Evolutionary conservation across 108 stramenopile species (phyloP).

Genomic region (Skeletonema tropicum): DNA sequence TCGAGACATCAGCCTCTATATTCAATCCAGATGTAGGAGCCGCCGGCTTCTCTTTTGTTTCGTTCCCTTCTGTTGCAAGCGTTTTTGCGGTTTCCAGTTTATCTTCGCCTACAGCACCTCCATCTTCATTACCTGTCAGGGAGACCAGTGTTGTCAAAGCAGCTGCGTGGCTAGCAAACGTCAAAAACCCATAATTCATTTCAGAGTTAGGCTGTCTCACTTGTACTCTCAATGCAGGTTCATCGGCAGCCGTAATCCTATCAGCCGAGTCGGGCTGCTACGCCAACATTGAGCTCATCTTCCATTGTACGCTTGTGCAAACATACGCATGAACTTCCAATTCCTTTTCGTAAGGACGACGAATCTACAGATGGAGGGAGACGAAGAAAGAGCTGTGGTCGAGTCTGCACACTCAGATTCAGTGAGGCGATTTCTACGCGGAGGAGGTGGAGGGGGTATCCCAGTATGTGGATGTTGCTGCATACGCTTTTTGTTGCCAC

Average conservation of each 20-base stretch:
- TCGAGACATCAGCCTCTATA: slow-evolving; percentile 14
- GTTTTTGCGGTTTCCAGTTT: slow-evolving; percentile 16
- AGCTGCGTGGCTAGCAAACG: slow-evolving; percentile 89
- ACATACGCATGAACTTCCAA: slow-evolving; percentile 52
- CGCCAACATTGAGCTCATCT: slow-evolving; percentile 68
- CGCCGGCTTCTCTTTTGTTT: too few species aligned
- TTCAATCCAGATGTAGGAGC: too few species aligned
- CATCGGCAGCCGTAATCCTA: slow-evolving; percentile 72
- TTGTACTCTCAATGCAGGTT: slow-evolving; percentile 81
- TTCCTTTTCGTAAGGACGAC: slow-evolving; percentile 27
- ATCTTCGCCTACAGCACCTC: slow-evolving; percentile 54
- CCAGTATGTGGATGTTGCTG: slow-evolving; percentile 17
- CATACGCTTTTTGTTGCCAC: slow-evolving; percentile 18
- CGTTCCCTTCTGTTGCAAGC: slow-evolving; percentile 5
- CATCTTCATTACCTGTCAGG: slow-evolving; percentile 84
- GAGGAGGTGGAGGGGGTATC: slow-evolving; percentile 38
- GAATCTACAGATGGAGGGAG: slow-evolving; percentile 52
- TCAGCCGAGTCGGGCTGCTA: slow-evolving; percentile 54
- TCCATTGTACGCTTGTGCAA: slow-evolving; percentile 74
- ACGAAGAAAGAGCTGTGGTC: slow-evolving; percentile 73
- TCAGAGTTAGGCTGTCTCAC: slow-evolving; percentile 48
- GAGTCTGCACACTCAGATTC: slow-evolving; percentile 81
- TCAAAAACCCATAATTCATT: slow-evolving; percentile 77
- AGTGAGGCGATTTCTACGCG: slow-evolving; percentile 59
- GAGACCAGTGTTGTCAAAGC: slow-evolving; percentile 83